These are phyloP conservation scores for Exsudoporus floridanus DNA, from an alignment of 1,284 basidiomycete species.

Conservation along the genomic window DNA sequence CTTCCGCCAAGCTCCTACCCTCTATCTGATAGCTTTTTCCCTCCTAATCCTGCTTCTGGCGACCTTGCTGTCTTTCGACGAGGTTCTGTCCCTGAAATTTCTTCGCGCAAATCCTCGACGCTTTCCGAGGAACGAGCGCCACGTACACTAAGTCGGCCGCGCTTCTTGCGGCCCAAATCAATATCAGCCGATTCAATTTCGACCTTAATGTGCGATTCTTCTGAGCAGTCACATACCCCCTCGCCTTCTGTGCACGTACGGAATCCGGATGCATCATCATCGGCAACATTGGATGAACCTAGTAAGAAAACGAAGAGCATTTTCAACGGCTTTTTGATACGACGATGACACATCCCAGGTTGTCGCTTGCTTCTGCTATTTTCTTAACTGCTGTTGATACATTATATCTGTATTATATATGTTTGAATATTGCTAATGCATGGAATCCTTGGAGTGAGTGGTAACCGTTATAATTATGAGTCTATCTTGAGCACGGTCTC, in stretches of 20 bases:
- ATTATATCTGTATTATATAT: conserved; percentile 31
- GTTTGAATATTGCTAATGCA: conserved; percentile 14
- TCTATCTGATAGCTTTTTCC: background rate
- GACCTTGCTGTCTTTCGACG: conserved; percentile 22
- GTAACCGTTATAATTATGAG: conserved; percentile 10
- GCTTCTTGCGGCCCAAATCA: conserved; percentile 34
- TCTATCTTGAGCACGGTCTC: conserved; percentile 52
- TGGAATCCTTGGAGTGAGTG: background rate
- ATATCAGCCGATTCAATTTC: conserved; percentile 34
- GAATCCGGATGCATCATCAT: conserved; percentile 7
- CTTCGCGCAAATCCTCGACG: conserved; percentile 8
- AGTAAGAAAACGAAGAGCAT: conserved; percentile 29
- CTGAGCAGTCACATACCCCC: conserved; percentile 11
- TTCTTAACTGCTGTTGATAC: conserved; percentile 18
- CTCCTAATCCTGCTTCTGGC: conserved; percentile 1
- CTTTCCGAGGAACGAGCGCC: conserved; percentile 23
- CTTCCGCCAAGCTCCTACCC: background rate
- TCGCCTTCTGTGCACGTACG: conserved; percentile 4
- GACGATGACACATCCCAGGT: conserved; percentile 25
- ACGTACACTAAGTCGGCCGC: conserved; percentile 19
- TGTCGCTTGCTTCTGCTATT: conserved; percentile 2
- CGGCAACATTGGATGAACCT: conserved; percentile 21
- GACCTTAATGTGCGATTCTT: conserved; percentile 17
- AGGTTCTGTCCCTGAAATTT: conserved; percentile 34
- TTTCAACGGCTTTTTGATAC: conserved; percentile 32